Conservation (phyloP, 441 rosid genomes). For the Syzygium syzygioides region DNA sequence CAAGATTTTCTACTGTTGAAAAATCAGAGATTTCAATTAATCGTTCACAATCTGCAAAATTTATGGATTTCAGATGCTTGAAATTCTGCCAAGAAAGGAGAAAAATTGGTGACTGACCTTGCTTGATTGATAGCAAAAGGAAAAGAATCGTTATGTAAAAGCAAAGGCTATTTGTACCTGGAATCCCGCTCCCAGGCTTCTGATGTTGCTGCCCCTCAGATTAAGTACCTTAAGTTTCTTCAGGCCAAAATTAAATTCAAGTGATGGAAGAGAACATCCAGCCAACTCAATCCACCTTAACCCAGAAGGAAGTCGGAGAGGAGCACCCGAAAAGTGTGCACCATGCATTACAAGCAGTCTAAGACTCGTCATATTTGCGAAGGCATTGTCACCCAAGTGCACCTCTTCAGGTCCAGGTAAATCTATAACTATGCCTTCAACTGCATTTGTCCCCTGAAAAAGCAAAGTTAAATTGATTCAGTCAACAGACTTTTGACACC, state of each 20-base stretch:
- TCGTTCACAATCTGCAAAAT: not conserved
- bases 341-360: not conserved
- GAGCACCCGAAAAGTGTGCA: not conserved
- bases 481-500: not conserved
- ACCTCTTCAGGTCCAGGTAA: not conserved
- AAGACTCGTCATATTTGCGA: not conserved
- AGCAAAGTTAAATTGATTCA: not conserved
- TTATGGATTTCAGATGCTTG: not conserved
- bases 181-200: not conserved
- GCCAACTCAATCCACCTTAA: not conserved
- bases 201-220: not conserved
- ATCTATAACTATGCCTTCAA: not conserved
- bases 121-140: not conserved
- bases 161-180: not conserved
- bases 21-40: not conserved
- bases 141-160: not conserved
- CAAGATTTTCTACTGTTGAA: fast-evolving
- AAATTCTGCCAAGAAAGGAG: not conserved
- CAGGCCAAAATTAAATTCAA: not conserved
- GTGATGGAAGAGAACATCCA: not conserved
- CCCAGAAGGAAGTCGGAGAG: not conserved
- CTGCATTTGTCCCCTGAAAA: not conserved
- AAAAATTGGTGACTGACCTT: not conserved
- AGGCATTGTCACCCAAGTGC: not conserved
- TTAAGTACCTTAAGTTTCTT: not conserved